Evolutionary conservation across 2,329 filamentous ascomycete genomes (phyloP), one percentile per base, ranked within the genome.

Genomic region (Curvularia sp.): DNA sequence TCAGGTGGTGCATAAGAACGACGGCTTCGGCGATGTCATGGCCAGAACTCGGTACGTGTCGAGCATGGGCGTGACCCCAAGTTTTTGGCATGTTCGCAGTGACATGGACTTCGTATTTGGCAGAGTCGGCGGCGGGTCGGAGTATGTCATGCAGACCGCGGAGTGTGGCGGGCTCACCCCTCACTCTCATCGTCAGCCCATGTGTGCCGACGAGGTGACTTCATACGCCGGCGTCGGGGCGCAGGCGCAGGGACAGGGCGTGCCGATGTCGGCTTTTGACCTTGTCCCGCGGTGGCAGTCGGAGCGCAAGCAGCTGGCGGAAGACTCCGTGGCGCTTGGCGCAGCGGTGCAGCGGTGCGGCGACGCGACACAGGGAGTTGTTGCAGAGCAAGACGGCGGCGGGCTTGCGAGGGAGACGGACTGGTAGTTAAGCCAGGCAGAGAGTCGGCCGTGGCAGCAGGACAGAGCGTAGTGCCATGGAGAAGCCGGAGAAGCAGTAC

Each of bases 401-500:
- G n/a, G 34, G 32, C 13, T 3, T 12, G 5, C 15, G 34, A 15
- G 30, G n/a, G 13, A 36, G 34, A 36, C 34, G 34, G 34, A 15
- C 34, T 36, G 15, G 34, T 36, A 34, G 12, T 34, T 34, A 34
- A 34, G 32, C 32, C 32, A 15, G 32, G 18, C 10, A 4, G 39
- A 2, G 39, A 13, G 19, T 23, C 5, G 10, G 39, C 13, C 6
- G 12, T 13, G 13, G 18, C 5, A 12, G 39, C 39, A 42, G 39
- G 23, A 12, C 34, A 36, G 13, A 5, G 34, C n/a, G 1, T 5
- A 4, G 4, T 27, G 41, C 23, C 21, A 23, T 71, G 73, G 72
- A 75, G 72, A 75, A 61, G 63, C 72, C 73, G 73, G 73, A 75
- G 73, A 75, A 65, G 68, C 64, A 46, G 38, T 41, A 54, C 36